phyloP scores from a whole-genome alignment of 768 basidiomycete species.

The Butyriboletus loyo region DNA sequence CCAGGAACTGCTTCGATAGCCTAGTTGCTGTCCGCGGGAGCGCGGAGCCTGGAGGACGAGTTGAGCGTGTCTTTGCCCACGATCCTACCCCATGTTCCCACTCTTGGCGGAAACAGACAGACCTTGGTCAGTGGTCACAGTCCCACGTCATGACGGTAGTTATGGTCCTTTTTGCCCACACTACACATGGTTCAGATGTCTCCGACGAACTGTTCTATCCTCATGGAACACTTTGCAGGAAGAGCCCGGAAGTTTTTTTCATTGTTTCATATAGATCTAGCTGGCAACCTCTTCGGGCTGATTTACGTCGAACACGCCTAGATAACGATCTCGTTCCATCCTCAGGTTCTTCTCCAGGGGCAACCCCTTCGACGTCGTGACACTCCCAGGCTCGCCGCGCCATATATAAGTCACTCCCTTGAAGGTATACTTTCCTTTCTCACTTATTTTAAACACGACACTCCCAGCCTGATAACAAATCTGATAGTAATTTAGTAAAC shows the following conservation, averaged over 20 bases:
- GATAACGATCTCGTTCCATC: background rate
- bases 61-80: too few relatives aligned
- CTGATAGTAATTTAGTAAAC: background rate
- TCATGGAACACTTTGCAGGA: background rate
- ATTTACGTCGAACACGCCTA: background rate
- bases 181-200: background rate
- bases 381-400: slow-evolving; percentile 15
- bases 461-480: background rate
- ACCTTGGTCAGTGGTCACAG: background rate
- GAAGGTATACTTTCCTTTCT: background rate
- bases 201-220: background rate
- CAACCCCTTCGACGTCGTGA: background rate
- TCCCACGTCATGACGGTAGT: background rate
- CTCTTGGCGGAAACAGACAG: background rate
- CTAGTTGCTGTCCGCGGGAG: background rate
- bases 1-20: background rate
- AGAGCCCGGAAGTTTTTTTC: background rate
- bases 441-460: background rate
- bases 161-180: background rate
- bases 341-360: slow-evolving; percentile 1
- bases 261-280: background rate
- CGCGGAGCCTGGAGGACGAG: background rate
- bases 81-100: background rate
- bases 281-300: background rate
- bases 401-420: slow-evolving; percentile 9